phyloP scores from a whole-genome alignment of 2,329 filamentous ascomycete genomes.

The Nemania abortiva region DNA sequence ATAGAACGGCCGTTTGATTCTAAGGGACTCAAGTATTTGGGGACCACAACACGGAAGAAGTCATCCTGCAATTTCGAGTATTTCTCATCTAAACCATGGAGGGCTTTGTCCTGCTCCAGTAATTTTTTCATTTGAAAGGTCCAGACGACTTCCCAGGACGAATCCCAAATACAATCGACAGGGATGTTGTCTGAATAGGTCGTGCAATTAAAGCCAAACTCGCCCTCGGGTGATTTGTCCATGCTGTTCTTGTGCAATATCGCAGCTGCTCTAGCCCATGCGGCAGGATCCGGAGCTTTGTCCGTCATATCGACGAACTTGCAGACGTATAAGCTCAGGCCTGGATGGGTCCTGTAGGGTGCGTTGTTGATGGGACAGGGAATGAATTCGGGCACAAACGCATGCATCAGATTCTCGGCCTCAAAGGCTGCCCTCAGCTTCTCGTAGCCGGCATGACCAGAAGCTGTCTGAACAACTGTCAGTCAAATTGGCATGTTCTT shows the following conservation, averaged over 20 bases:
- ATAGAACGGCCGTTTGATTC: conserved; percentile 44
- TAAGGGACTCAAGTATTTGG: conserved; percentile 43
- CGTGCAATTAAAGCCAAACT: conserved; percentile 44
- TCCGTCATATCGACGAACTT: conserved; percentile 47
- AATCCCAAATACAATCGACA: conserved; percentile 42
- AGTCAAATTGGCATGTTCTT: not conserved
- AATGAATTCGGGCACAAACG: conserved; percentile 11
- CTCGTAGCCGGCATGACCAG: conserved; percentile 32
- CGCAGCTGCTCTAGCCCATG: conserved; percentile 41
- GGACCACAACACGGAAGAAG: conserved; percentile 44
- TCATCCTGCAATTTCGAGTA: conserved; percentile 32
- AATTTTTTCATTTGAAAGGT: conserved; percentile 35
- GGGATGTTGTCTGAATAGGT: conserved; percentile 34
- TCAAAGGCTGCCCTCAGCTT: conserved; percentile 42
- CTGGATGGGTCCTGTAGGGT: conserved; percentile 40
- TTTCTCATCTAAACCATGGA: conserved; percentile 36
- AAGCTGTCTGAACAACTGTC: conserved; percentile 19
- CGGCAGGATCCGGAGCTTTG: conserved; percentile 37
- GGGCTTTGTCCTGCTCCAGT: conserved; percentile 39
- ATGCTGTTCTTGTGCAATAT: conserved; percentile 45
- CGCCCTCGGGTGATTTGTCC: conserved; percentile 42
- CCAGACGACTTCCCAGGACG: conserved; percentile 46
- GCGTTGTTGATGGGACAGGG: conserved; percentile 32
- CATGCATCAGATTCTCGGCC: conserved; percentile 36
- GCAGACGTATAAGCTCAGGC: conserved; percentile 45